Base-by-base conservation (phyloP, 1,139 yeast genomes). In the Scheffersomyces insectosa region DNA sequence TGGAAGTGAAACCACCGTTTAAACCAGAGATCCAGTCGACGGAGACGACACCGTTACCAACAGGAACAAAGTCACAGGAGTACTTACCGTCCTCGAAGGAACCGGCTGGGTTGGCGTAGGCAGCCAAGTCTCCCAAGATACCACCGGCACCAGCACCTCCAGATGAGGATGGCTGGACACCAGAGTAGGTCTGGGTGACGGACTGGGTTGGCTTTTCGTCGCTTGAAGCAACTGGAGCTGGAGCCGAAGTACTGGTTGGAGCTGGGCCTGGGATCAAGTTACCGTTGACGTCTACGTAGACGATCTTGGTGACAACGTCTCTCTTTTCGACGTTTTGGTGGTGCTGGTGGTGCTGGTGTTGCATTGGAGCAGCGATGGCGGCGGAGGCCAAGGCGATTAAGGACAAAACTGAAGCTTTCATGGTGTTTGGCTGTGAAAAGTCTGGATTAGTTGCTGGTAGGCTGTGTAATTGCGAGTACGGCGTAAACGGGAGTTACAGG, bases 31-130 rank as follows among this genome's bases (percentile, higher is more conserved):
- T 58, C 72, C 67, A 83, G 63, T 77, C 75, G 42, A 85, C 70
- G 40, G 85, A 65, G 60, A 85, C 71, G 45, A 83, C 90, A 76
- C 90, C 90, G 62, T 84, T 84, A 41, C 90, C 90, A 37, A 80
- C 67, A 51, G 85, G 88, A 69, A 85, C 80, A 36, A 75, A 68
- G 51, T 68, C 65, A 75, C 91, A 85, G 48, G 75, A 67, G 56
- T 80, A 63, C 43, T 72, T 77, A 66, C 89, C 90, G 58, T 85
- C 90, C 60, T 75, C 63, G 63, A 85, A 85, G 39, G 67, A 69
- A 45, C 63, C 70, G 41, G 73, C 56, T 50, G 90, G 89, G 57
- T 68, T 70, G 15, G 70, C 57, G 62, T 68, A 84, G 39, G 76
- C 65, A 16, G 68, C 48, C 52, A 84, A 76, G 59, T 83, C 88